Evolutionary conservation across 441 rosid species (phyloP), one percentile per base, ranked within the genome.

Genomic region (Capsella rubella): DNA sequence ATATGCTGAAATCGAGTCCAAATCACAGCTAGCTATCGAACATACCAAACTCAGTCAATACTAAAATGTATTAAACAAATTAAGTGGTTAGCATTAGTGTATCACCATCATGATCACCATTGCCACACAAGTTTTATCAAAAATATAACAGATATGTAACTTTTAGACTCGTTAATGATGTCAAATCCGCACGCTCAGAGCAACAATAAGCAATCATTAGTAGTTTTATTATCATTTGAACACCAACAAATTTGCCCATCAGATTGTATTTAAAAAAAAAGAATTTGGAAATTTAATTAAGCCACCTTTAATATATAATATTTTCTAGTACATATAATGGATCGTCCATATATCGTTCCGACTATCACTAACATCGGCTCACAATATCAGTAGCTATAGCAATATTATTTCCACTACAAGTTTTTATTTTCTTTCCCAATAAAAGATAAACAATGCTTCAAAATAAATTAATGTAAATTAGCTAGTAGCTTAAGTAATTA

Each of bases 121-220:
- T 40, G 11, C 28, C 58, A 18, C 31, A 70, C 10, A 28, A 46
- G 32, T 28, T 53, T 64, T 5, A 64, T 39, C 53, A 56, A 21
- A 21, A 21, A 65, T 16, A 50, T 60, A 65, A 51, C 68, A 74
- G 43, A 59, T 60, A 18, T 60, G 50, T 15, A 52, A 25, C 43
- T 61, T 61, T 60, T 43, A 21, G 43, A 53, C 28, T 69, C 13
- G 70, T 54, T 28, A 69, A 62, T 75, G 71, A 75, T 75, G 60
- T 54, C 46, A 45, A 69, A 75, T 31, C 79, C 65, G 79, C 79
- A 75, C 65, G 79, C 79, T 61, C 53, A 62, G 21, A 75, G 57
- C 32, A 75, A 42, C 62, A 42, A 45, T 34, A 43, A 55, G 31
- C 69, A 74, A 67, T 67, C 73, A 67, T 67, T 51, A 74, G 55